These are phyloP conservation scores for Blastobotrys raffinosifermentans DNA, from an alignment of 1,139 yeast genomes.

Conservation along the genomic window DNA sequence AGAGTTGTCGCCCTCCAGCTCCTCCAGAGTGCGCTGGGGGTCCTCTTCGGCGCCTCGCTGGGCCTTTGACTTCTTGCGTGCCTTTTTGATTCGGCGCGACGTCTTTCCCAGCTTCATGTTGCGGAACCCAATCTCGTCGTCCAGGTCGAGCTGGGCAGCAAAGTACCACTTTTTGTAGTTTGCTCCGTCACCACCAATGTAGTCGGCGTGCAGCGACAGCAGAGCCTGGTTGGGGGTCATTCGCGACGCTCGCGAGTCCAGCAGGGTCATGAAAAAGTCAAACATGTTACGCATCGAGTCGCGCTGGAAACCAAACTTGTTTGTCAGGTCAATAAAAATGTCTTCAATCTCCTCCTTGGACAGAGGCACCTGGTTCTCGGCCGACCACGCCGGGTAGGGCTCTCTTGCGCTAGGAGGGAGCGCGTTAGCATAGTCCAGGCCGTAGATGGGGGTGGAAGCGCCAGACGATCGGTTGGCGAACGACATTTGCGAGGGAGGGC, in stretches of 20 bases:
- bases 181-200: constrained; percentile 90
- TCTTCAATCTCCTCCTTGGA: constrained; percentile 86
- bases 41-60: constrained; percentile 43
- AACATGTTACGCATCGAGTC: constrained; percentile 97
- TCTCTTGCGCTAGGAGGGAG: constrained; percentile 49
- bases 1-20: constrained; percentile 81
- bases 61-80: constrained; percentile 57
- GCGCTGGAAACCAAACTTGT: constrained; percentile 94
- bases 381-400: constrained; percentile 96
- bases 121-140: constrained; percentile 72
- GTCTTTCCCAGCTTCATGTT: constrained; percentile 76
- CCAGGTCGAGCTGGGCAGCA: constrained; percentile 85
- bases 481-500: constrained; percentile 40
- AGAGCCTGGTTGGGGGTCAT: constrained; percentile 96
- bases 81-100: constrained; percentile 47
- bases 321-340: constrained; percentile 81
- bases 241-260: constrained; percentile 93
- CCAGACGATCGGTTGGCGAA: constrained; percentile 83
- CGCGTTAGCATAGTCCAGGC: constrained; percentile 66
- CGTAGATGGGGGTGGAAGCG: constrained; percentile 93
- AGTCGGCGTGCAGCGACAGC: constrained; percentile 89
- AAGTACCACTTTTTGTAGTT: constrained; percentile 95
- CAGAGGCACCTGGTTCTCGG: constrained; percentile 82
- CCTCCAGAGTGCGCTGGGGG: constrained; percentile 58
- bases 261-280: constrained; percentile 87